Base-by-base conservation (phyloP, 768 basidiomycete genomes). In the Leucocoprinus leucothites region DNA sequence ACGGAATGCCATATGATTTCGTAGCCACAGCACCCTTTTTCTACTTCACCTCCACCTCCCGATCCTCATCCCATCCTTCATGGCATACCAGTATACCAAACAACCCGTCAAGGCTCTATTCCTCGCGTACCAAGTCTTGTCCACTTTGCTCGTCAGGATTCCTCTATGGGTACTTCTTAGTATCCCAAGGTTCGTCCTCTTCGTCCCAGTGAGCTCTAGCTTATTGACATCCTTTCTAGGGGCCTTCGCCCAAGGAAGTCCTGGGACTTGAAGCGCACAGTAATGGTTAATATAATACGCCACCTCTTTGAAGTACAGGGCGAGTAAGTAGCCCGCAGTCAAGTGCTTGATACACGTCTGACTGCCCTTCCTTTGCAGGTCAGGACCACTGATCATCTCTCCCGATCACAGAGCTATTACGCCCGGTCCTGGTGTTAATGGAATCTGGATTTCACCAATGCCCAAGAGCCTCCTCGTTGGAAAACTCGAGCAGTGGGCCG, bases 61-160 rank as follows among this genome's bases (percentile, higher is more conserved):
- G 6, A 11, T 31, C 31, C 31, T 38, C 16, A 9, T 13, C 24
- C 9, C 48, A 22, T 18, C 48, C 21, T 60, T 53, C 59, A 74
- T 73, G 73, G 40, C 60, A 31, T 66, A 62, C 53, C 59, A 63
- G 49, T 71, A 71, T 56, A 67, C 71, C 19, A 58, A 70, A 44
- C 82, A 83, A 58, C 81, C 82, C 8, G 62, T 79, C 65, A 82
- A 80, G 61, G 69, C 65, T 8, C 52, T 82, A 31, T 83, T 79
- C 64, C 60, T 82, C 24, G 62, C 67, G 5, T 80, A 78, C 60
- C 71, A 75, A 46, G 44, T 78, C 18, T 31, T 76, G 14, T 60
- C 63, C 51, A 73, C 73, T 4, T 50, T 74, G 34, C 69, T 80
- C 38, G 34, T 84, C 31, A 74, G 75, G 25, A 44, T 81, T 45